Evolutionary conservation across 2,329 filamentous ascomycete species (phyloP).

Genomic region (Akanthomyces muscarius): DNA sequence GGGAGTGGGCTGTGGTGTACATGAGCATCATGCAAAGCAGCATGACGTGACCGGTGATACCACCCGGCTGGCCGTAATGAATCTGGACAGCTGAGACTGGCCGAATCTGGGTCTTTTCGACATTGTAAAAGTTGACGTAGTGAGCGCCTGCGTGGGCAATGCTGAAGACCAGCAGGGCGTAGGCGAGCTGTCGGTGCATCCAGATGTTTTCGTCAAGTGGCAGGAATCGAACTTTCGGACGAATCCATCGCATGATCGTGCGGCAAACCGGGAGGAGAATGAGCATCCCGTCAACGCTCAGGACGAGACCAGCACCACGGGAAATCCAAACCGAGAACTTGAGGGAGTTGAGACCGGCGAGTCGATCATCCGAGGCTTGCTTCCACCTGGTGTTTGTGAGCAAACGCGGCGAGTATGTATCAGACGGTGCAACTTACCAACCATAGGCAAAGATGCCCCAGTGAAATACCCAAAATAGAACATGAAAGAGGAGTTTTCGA

Average conservation of each 20-base stretch:
- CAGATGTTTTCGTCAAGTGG: slow-evolving; percentile 95
- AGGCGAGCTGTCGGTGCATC: slow-evolving; percentile 95
- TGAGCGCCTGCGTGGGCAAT: slow-evolving; percentile 73
- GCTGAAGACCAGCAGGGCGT: slow-evolving; percentile 79
- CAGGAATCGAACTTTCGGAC: slow-evolving; percentile 82
- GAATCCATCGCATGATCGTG: slow-evolving; percentile 76
- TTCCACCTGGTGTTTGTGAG: slow-evolving; percentile 59
- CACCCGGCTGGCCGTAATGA: slow-evolving; percentile 83
- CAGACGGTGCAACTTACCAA: slow-evolving; percentile 59
- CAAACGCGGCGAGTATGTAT: slow-evolving; percentile 1
- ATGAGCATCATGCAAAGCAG: slow-evolving; percentile 98
- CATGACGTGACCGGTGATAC: slow-evolving; percentile 96
- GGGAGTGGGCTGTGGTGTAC: slow-evolving; percentile 90
- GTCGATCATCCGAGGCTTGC: slow-evolving; percentile 62
- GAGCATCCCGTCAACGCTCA: slow-evolving; percentile 79
- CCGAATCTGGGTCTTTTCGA: slow-evolving; percentile 80
- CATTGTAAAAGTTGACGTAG: slow-evolving; percentile 98
- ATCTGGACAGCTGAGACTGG: slow-evolving; percentile 80
- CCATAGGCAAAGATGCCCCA: slow-evolving; percentile 75
- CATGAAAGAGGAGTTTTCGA: slow-evolving; percentile 72
- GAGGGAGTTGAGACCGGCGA: slow-evolving; percentile 76
- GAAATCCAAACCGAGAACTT: slow-evolving; percentile 93
- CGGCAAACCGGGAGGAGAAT: slow-evolving; percentile 94
- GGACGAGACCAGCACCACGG: slow-evolving; percentile 81
- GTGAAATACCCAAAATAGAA: slow-evolving; percentile 77